Evolutionary conservation across 305 asterid species (phyloP).

Genomic region (Striga hermonthica): DNA sequence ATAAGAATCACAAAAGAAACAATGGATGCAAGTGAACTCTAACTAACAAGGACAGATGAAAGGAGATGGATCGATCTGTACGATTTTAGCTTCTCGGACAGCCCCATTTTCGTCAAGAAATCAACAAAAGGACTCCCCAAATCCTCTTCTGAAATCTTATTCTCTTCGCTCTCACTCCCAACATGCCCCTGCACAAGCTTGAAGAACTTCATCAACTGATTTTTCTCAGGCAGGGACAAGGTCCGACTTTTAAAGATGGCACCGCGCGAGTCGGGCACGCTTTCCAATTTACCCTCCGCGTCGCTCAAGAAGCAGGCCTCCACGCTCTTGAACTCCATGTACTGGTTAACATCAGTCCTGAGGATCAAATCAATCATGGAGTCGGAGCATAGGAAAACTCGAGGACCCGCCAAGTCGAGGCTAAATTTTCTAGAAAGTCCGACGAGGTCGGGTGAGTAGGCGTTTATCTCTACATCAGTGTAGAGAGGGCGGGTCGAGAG

Average conservation of each 20-base stretch:
- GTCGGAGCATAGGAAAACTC: constrained; percentile 71
- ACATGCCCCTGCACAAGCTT: constrained; percentile 75
- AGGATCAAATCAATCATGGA: constrained; percentile 60
- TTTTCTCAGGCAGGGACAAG: constrained; percentile 66
- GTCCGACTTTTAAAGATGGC: constrained; percentile 71
- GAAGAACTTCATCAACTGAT: constrained; percentile 80
- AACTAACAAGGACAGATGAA: constrained; percentile 37
- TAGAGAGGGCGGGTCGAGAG: constrained; percentile 50
- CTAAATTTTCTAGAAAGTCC: constrained; percentile 50
- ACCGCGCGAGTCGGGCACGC: constrained; percentile 76
- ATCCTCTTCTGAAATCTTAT: constrained; percentile 61
- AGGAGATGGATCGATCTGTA: constrained; percentile 44
- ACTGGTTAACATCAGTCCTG: constrained; percentile 64
- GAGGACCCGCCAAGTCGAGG: constrained; percentile 73
- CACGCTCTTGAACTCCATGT: constrained; percentile 80
- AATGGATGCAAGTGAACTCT: constrained; percentile 29
- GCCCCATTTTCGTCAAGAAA: constrained; percentile 57
- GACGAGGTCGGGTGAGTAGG: constrained; percentile 46
- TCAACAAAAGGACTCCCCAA: constrained; percentile 69
- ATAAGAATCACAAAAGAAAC: background rate
- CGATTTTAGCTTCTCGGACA: constrained; percentile 83
- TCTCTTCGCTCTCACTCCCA: constrained; percentile 39
- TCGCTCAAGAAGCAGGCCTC: constrained; percentile 62
- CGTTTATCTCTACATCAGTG: constrained; percentile 49
- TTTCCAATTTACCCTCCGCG: constrained; percentile 49